A percentile compares a stretch with the other conserved stretches of the same genome.
Conservation (phyloP, 2,329 filamentous ascomycete species). For the Dothistroma pini region DNA sequence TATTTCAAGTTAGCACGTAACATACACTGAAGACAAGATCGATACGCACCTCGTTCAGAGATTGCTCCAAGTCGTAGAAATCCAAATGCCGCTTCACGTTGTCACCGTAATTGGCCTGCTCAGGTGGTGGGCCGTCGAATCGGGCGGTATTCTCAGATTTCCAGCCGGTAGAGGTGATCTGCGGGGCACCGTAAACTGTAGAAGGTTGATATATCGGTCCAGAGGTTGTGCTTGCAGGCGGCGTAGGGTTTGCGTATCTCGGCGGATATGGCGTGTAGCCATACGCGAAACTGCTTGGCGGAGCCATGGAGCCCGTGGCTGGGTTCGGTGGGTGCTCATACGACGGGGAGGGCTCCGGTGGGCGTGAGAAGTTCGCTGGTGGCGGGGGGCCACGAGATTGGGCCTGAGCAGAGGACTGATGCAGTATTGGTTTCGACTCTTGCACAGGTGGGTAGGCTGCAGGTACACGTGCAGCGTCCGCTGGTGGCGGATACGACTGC, state of each 20-base stretch:
- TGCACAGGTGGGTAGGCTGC: conserved; percentile 29
- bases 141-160: conserved; percentile 33
- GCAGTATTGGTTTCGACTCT: conserved; percentile 28
- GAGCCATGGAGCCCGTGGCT: conserved; percentile 37
- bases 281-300: conserved; percentile 33
- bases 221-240: conserved; percentile 33
- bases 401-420: conserved; percentile 32
- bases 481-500: conserved; percentile 13
- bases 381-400: conserved; percentile 26
- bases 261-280: conserved; percentile 43
- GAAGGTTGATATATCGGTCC: conserved; percentile 43
- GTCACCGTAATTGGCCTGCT: conserved; percentile 42
- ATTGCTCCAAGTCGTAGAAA: conserved; percentile 56
- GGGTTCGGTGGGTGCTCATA: conserved; percentile 39
- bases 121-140: conserved; percentile 15
- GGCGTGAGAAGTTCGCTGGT: conserved; percentile 17
- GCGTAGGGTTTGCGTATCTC: conserved; percentile 40
- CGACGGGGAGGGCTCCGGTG: conserved; percentile 29
- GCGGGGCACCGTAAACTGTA: conserved; percentile 40
- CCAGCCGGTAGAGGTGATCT: conserved; percentile 38
- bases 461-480: conserved; percentile 13
- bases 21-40: neutral
- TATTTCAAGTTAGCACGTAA: conserved; percentile 23
- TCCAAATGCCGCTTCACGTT: conserved; percentile 63
- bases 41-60: conserved; percentile 47